Evolutionary conservation across 163 green algal species (phyloP), one percentile per base, ranked within the genome.

Genomic region (Scenedesmus sp.): DNA sequence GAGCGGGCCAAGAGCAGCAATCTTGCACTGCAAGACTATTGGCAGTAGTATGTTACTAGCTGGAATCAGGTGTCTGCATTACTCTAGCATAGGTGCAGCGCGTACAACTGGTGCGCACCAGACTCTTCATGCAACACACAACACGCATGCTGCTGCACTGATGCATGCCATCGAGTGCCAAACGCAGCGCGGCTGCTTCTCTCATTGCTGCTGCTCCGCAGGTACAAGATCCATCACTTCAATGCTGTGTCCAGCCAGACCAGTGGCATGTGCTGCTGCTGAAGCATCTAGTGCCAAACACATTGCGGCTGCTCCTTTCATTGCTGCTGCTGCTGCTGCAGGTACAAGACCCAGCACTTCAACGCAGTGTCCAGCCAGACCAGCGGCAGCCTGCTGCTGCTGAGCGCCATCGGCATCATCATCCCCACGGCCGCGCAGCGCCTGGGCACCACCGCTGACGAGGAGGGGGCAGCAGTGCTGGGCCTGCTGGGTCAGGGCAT

Each of bases 281-380:
- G 23, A 18, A 46, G 10, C 81, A 54, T 13, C 7, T 55, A 23
- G 5, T 16, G 20, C 7, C 76, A 16, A 57, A 10, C 76, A 34
- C 34, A 54, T 46, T 16, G 79, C 52, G 79, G 20, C 13, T 64
- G 23, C 23, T 20, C 76, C n/a, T 76, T 7, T 26, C 76, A 81
- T 0, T 34, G 13, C 26, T 79, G 4, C n/a, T 60, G n/a, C 57
- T 92, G 79, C 55, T 85, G 9, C 57, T 62, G 20, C 84, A 93
- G 90, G 23, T 96, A 97, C 96, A 97, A 97, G 90, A 88, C 96
- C 83, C 97, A 99, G 94, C 92, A 60, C 20, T 99, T 99, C 94
- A 98, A 96, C 88, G 91, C 92, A 6, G 87, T 96, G 52, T 92
- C 95, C 88, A 98, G 97, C 92, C 96, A 97, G 88, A 94, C 94